Percentiles rank a stretch among this genome's conserved stretches.
These are phyloP conservation scores for Coemansia sp. DNA, from an alignment of 192 early-diverging fungal species.

Conservation along the genomic window DNA sequence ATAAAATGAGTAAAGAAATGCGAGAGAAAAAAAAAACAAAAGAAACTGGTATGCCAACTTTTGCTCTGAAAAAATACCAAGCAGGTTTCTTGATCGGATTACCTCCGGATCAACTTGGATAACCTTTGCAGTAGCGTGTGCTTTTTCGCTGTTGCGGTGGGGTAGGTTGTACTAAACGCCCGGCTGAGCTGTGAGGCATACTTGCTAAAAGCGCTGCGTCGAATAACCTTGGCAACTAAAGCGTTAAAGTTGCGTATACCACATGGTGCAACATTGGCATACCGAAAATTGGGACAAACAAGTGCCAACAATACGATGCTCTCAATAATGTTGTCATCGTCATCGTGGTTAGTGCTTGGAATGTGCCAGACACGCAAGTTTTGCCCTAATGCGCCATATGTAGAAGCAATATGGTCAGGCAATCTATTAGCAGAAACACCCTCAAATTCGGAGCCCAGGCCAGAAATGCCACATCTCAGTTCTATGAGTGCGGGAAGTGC, in stretches of 20 bases:
- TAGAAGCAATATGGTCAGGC: background rate
- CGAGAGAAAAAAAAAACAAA: background rate
- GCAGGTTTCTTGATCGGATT: background rate
- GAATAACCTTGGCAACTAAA: background rate
- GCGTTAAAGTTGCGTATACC: background rate
- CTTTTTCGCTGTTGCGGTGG: background rate
- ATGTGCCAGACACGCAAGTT: background rate
- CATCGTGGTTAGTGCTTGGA: background rate
- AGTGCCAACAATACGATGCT: background rate
- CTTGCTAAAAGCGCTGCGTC: conserved; percentile 6
- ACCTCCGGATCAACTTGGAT: background rate
- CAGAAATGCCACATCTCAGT: background rate
- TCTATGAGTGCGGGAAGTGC: background rate
- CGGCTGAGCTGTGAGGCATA: background rate
- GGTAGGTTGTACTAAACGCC: background rate
- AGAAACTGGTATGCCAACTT: background rate
- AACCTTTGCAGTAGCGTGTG: background rate
- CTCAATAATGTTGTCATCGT: background rate
- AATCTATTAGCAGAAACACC: background rate
- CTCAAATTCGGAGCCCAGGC: background rate
- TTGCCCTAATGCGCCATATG: background rate
- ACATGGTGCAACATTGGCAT: background rate
- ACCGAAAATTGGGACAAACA: background rate
- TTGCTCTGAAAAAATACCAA: background rate
- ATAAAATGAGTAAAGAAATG: background rate